These are phyloP conservation scores for Solioccasus polychromus DNA, from an alignment of 768 basidiomycete genomes.

Conservation along the genomic window DNA sequence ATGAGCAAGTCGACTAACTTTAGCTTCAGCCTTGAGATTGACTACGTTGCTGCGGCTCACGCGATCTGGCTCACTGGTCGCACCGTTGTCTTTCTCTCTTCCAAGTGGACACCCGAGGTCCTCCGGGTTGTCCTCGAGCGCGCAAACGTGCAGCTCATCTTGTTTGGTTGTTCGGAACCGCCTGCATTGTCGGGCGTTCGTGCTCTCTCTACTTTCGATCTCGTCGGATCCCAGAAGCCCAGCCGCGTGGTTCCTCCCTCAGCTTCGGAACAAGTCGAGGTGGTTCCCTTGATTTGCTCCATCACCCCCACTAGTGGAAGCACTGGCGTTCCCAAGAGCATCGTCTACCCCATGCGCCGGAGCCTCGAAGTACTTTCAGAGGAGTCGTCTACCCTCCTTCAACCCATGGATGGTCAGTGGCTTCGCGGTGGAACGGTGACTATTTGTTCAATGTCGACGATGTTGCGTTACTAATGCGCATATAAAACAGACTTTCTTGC, in stretches of 20 bases:
- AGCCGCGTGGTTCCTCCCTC: slow-evolving; percentile 12
- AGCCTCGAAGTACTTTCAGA: slow-evolving; percentile 24
- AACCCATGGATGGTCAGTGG: slow-evolving; percentile 31
- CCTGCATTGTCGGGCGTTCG: slow-evolving; percentile 5
- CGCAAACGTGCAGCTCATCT: slow-evolving; percentile 19
- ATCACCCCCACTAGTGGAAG: slow-evolving; percentile 30
- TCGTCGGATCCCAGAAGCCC: slow-evolving; percentile 9
- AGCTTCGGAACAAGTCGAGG: slow-evolving; percentile 16
- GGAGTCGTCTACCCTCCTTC: slow-evolving; percentile 28
- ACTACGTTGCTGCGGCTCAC: slow-evolving; percentile 29
- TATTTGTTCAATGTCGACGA: not conserved
- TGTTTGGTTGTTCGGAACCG: slow-evolving; percentile 21
- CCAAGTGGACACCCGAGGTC: slow-evolving; percentile 29
- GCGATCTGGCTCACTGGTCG: slow-evolving; percentile 29
- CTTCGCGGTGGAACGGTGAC: slow-evolving; percentile 32
- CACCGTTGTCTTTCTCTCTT: slow-evolving; percentile 28
- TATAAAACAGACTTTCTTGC: slow-evolving; percentile 24
- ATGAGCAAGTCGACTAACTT: not conserved
- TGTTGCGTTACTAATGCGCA: not conserved
- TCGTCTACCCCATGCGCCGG: slow-evolving; percentile 29
- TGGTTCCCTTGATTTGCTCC: slow-evolving; percentile 25
- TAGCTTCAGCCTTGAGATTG: slow-evolving; percentile 25
- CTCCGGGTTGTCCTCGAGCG: slow-evolving; percentile 23
- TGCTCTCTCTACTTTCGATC: slow-evolving; percentile 17
- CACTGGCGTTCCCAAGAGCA: slow-evolving; percentile 32